Evolutionary conservation across 345 rosid genomes (phyloP).

Genomic region (Eucalyptus marginata): DNA sequence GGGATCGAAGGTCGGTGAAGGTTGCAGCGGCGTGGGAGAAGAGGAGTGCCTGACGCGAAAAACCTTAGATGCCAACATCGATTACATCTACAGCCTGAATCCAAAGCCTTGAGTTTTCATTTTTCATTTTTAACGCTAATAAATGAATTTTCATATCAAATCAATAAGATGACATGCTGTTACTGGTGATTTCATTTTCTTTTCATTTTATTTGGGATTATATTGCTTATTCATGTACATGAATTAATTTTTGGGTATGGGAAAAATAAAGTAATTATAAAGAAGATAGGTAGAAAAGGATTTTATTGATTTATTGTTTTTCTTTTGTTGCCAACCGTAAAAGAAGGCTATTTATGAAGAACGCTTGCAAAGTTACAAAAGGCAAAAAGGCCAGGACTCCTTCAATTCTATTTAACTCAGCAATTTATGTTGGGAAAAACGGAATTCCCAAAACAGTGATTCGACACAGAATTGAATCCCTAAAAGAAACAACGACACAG

Average conservation of each 20-base stretch:
- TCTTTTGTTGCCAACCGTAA: not conserved
- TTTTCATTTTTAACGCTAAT: not conserved
- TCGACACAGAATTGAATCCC: no score
- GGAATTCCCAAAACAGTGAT: no score
- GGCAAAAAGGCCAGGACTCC: not conserved
- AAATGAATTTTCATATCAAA: not conserved
- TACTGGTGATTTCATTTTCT: not conserved
- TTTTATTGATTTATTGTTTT: not conserved
- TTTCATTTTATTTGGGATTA: not conserved
- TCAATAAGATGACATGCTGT: not conserved
- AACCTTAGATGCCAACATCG: not conserved
- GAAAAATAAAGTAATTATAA: not conserved
- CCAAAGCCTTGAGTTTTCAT: not conserved
- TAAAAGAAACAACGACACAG: no score
- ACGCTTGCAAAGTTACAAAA: not conserved
- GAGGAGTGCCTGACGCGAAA: conserved; percentile 4
- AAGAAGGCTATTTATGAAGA: not conserved
- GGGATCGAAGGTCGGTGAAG: not conserved
- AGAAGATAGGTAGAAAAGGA: not conserved
- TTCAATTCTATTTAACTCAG: not conserved
- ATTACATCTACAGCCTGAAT: conserved; percentile 3
- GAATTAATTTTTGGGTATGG: not conserved
- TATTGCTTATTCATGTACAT: not conserved
- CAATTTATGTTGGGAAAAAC: no score
- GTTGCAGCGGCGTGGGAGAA: not conserved